phyloP scores from a whole-genome alignment of 1,284 basidiomycete species.

The Pyrrhoderma noxium region DNA sequence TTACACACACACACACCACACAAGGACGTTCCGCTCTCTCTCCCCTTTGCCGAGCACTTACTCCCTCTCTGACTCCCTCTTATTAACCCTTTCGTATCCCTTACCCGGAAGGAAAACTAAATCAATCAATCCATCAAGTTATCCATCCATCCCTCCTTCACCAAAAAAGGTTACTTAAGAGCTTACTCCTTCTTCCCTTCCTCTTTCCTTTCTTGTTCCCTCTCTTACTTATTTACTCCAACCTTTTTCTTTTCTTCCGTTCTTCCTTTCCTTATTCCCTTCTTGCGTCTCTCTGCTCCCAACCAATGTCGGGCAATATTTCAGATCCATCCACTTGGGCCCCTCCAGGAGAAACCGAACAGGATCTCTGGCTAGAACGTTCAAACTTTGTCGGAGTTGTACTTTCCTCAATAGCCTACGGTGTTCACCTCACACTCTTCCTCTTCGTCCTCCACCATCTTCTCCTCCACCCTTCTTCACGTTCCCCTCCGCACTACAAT shows the following conservation, averaged over 20 bases:
- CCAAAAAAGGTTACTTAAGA: too few relatives aligned
- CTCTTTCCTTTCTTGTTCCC: neutral
- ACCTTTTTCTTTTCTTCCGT: neutral
- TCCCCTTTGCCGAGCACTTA: too few relatives aligned
- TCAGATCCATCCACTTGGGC: constrained; percentile 8
- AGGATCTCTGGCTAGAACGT: constrained; percentile 17
- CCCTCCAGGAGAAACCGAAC: constrained; percentile 14
- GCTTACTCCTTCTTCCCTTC: neutral
- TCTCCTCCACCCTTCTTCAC: constrained; percentile 9
- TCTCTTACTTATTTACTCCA: neutral
- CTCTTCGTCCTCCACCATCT: constrained; percentile 17
- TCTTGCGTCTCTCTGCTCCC: too few relatives aligned
- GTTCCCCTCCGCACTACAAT: neutral
- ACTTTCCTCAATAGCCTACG: constrained; percentile 16
- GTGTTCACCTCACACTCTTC: constrained; percentile 16
- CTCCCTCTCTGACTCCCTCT: too few relatives aligned
- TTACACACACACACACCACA: too few relatives aligned
- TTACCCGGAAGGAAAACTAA: too few relatives aligned
- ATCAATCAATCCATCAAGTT: too few relatives aligned
- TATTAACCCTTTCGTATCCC: too few relatives aligned
- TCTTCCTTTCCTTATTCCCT: neutral
- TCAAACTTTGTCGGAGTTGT: constrained; percentile 16
- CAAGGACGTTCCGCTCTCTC: too few relatives aligned
- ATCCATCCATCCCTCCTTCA: too few relatives aligned
- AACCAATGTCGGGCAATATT: constrained; percentile 1